A percentile compares a stretch with the other conserved stretches of the same genome.
phyloP scores from a whole-genome alignment of 805 yeast genomes.

The Kazachstania kunashirensis region DNA sequence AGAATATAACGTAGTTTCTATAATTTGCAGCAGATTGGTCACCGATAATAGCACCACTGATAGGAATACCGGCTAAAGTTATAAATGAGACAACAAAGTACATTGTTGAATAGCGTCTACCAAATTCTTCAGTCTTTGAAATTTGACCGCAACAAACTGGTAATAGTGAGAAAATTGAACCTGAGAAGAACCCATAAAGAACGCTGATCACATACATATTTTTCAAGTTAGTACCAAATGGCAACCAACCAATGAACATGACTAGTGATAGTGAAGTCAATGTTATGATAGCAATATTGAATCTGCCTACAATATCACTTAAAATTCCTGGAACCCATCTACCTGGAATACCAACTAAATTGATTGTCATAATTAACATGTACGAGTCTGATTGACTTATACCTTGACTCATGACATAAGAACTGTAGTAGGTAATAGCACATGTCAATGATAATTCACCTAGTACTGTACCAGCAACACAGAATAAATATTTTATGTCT shows the following conservation, averaged over 20 bases:
- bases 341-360: slow-evolving; percentile 34
- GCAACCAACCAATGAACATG: slow-evolving; percentile 33
- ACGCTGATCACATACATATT: slow-evolving; percentile 37
- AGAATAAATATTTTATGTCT: slow-evolving; percentile 36
- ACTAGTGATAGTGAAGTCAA: slow-evolving; percentile 25
- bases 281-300: slow-evolving; percentile 39
- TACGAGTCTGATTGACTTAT: slow-evolving; percentile 33
- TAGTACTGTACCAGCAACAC: slow-evolving; percentile 37
- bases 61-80: slow-evolving; percentile 41
- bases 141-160: slow-evolving; percentile 54
- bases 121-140: slow-evolving; percentile 43
- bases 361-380: slow-evolving; percentile 38
- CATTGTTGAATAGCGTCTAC: slow-evolving; percentile 46
- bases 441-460: slow-evolving; percentile 39
- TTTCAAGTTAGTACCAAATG: slow-evolving; percentile 27
- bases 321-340: slow-evolving; percentile 37
- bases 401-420: slow-evolving; percentile 42
- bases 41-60: slow-evolving; percentile 42
- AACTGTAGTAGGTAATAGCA: slow-evolving; percentile 40
- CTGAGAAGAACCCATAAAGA: slow-evolving; percentile 44
- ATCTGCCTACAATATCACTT: slow-evolving; percentile 42
- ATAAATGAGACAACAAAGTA: slow-evolving; percentile 50
- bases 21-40: slow-evolving; percentile 29
- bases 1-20: slow-evolving; percentile 31
- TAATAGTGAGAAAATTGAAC: slow-evolving; percentile 44